A percentile compares a stretch with the other conserved stretches of the same genome.
These are phyloP conservation scores for Mycena galopus DNA, from an alignment of 768 basidiomycete genomes.

Conservation along the genomic window DNA sequence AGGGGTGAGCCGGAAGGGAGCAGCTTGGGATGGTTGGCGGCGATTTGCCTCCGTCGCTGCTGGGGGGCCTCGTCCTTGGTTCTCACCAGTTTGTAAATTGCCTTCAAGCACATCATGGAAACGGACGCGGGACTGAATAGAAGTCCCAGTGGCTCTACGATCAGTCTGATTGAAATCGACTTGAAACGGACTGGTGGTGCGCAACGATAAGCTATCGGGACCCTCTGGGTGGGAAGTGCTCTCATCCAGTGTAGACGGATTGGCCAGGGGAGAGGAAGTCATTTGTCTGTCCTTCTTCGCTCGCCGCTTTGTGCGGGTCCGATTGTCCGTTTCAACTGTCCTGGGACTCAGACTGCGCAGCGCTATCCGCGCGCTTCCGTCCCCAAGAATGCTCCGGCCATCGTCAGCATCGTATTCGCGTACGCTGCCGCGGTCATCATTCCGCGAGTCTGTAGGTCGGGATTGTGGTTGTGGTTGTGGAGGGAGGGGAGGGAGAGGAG, in stretches of 20 bases:
- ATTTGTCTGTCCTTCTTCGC: slow-evolving; percentile 1
- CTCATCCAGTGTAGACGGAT: background rate
- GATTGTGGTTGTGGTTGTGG: background rate
- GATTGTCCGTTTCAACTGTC: slow-evolving; percentile 48
- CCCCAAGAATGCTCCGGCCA: slow-evolving; percentile 44
- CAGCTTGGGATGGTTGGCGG: slow-evolving; percentile 12
- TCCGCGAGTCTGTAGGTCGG: slow-evolving; percentile 18
- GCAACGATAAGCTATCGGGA: slow-evolving; percentile 48
- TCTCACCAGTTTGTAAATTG: background rate
- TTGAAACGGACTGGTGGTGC: slow-evolving; percentile 61
- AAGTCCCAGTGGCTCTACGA: slow-evolving; percentile 36
- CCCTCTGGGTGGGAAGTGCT: slow-evolving; percentile 24
- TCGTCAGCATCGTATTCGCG: slow-evolving; percentile 46
- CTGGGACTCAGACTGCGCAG: slow-evolving; percentile 61
- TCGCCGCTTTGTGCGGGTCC: slow-evolving; percentile 19
- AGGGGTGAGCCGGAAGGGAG: slow-evolving; percentile 46
- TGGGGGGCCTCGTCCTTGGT: slow-evolving; percentile 7
- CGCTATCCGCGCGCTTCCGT: slow-evolving; percentile 53
- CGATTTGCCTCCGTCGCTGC: background rate
- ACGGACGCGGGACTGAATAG: slow-evolving; percentile 45
- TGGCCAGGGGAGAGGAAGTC: slow-evolving; percentile 24
- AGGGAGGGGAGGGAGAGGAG: background rate
- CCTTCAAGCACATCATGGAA: slow-evolving; percentile 29
- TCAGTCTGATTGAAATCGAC: slow-evolving; percentile 51
- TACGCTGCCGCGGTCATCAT: slow-evolving; percentile 43